Evolutionary conservation across 306 rosid genomes (phyloP), one percentile per base, ranked within the genome.

Genomic region (Quercus glauca): DNA sequence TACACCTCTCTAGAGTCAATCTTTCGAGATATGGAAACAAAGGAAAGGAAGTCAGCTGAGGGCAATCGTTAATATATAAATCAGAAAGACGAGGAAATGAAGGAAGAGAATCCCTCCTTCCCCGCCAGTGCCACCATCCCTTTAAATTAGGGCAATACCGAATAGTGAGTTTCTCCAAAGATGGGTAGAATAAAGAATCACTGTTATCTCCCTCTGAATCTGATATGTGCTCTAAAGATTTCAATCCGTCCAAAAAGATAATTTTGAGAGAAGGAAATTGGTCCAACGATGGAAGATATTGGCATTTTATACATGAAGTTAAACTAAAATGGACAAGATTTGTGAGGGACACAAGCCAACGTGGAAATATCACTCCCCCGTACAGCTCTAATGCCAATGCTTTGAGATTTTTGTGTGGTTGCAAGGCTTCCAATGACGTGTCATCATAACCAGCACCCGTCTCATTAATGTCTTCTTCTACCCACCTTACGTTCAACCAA

Each of bases 221-320:
- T 29, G 35, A 31, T 31, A 84, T 55, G 68, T 80, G 28, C 61
- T 84, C 64, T 8, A 84, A 8, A 2, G 15, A 45, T 19, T 0
- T 0, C 12, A 76, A 6, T 0, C 0, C 0, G 0, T 0, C 0
- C 4, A 80, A 8, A 0, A 0, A 0, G 6, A 80, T 69, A 51
- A 18, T 4, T 61, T 82, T 69, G 11, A 80, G 87, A 37, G 19
- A 56, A 3, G 79, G 77, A 11, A 84, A 70, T 14, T 9, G 43
- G 21, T 78, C 79, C 35, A 81, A 20, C 0, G 68, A 74, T 69
- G 80, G 73, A 13, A 76, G 73, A 52, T 35, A 20, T 4, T 29
- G 35, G 26, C 69, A 51, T 51, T 67, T 55, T 1, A 0, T 1
- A 57, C 29, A 70, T 0, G 0, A 0, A 0, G 0, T 0, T 8